phyloP scores from a whole-genome alignment of 176 grass and related monocot genomes.

The Carex cristatella region DNA sequence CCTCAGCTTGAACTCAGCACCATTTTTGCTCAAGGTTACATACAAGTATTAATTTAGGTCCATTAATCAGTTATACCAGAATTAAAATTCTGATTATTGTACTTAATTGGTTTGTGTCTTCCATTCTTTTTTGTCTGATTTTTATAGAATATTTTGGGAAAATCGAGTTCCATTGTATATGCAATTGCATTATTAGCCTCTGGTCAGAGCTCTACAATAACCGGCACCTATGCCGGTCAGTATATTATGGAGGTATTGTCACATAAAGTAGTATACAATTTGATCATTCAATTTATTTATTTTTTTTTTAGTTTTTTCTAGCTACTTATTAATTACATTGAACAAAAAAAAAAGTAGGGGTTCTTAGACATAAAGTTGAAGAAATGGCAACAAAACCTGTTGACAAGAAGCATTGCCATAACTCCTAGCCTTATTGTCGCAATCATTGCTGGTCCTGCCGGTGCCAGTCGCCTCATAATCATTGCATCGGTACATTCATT shows the following conservation, averaged over 20 bases:
- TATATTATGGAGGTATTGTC: slow-evolving; percentile 67
- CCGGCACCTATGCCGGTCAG: slow-evolving; percentile 67
- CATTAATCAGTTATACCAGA: neutral
- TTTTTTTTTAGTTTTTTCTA: too few species aligned
- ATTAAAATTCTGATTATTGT: neutral
- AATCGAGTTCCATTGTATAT: slow-evolving; percentile 55
- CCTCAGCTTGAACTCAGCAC: slow-evolving; percentile 46
- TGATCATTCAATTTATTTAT: neutral
- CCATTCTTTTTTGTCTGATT: neutral
- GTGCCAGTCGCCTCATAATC: slow-evolving; percentile 47
- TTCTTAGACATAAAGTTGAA: slow-evolving; percentile 73
- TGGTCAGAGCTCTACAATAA: slow-evolving; percentile 64
- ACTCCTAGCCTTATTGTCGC: slow-evolving; percentile 59
- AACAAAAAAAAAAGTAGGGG: slow-evolving; percentile 38
- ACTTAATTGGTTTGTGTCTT: neutral
- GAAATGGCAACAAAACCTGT: slow-evolving; percentile 49
- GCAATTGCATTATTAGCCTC: slow-evolving; percentile 68
- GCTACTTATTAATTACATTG: neutral
- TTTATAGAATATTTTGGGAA: slow-evolving; percentile 58
- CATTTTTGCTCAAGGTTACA: slow-evolving; percentile 60
- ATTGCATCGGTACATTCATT: slow-evolving; percentile 50
- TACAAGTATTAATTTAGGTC: neutral
- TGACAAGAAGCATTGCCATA: slow-evolving; percentile 57
- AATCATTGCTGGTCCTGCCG: slow-evolving; percentile 36
- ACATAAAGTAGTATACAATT: slow-evolving; percentile 4